Base-by-base conservation (phyloP, 1,284 basidiomycete genomes). In the Irpex sp. region DNA sequence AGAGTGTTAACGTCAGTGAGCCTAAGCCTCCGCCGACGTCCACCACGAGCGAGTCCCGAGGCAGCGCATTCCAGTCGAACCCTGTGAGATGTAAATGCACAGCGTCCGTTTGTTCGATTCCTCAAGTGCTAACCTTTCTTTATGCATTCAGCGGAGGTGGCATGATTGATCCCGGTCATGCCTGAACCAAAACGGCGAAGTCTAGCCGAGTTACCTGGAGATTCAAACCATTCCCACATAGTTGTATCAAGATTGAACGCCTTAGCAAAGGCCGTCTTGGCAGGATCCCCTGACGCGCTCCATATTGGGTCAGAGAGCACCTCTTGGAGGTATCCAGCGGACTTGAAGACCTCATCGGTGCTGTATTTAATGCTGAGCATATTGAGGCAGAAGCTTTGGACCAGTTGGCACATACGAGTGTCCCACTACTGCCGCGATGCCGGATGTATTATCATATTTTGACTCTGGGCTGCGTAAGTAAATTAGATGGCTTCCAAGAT, bases 361-460 rank as follows among this genome's bases (percentile, higher is more conserved):
- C 73, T 21, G 17, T 48, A 19, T 7, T 9, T 7, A 13, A 7
- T 21, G 26, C 26, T 44, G 40, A 44, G 40, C 40, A 44, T 9
- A 44, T 9, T 11, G 58, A 47, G 26, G 61, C 64, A 48, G 47
- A 3, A 64, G 8, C 26, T 34, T 52, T 58, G 3, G 62, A 66
- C 26, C 17, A 38, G 6, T 5, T 59, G 52, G 37, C 40, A 62
- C 19, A n/a, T 67, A 68, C 74, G 70, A 47, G 65, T 73, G 56
- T 36, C 69, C 70, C 5, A 73, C 60, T 17, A 68, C 37, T 4
- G 68, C 71, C 13, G 69, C 64, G 26, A 69, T 51, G 8, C 73
- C 73, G 8, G 68, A 63, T 7, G 69, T 73, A 26, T 68, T 69
- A 34, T 67, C 67, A 62, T 73, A 70, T 61, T 74, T 75, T 52